A percentile compares a stretch with the other conserved stretches of the same genome.
These are phyloP conservation scores for Toxoplasma gondii DNA, from an alignment of 169 alveolate species.

Conservation along the genomic window DNA sequence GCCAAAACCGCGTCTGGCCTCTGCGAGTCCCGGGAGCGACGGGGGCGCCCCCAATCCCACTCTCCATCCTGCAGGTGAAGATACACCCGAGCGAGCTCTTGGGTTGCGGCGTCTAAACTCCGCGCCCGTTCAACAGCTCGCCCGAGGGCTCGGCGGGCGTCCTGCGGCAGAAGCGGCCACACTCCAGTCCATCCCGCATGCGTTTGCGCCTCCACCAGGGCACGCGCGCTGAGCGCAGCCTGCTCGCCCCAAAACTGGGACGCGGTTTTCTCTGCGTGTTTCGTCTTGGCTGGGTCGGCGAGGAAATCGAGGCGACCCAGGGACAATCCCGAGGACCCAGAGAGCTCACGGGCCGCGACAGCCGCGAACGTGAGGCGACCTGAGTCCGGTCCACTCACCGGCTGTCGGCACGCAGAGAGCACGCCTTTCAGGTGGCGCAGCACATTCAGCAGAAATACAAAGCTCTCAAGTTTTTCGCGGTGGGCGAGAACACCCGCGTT, in stretches of 20 bases:
- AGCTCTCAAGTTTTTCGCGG: constrained; percentile 1
- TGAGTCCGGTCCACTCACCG: not conserved
- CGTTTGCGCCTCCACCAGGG: not conserved
- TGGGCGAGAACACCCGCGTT: constrained; percentile 2
- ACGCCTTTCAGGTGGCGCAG: not conserved
- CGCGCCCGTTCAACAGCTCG: not conserved
- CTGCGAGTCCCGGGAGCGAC: not conserved
- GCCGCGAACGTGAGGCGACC: not conserved
- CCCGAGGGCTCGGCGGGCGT: not conserved
- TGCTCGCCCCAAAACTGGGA: not conserved
- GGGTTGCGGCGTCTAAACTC: not conserved
- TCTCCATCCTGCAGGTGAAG: not conserved
- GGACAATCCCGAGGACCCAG: not conserved
- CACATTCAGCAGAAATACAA: not conserved
- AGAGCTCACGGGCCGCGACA: not conserved
- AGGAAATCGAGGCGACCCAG: not conserved
- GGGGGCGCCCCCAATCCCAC: not conserved
- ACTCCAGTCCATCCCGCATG: not conserved
- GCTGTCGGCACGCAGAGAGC: not conserved
- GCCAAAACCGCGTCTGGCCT: not conserved
- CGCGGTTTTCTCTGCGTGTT: not conserved
- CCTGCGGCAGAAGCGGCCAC: not conserved
- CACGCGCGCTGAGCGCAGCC: not conserved
- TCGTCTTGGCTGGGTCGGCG: not conserved
- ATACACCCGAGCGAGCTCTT: not conserved